phyloP scores from a whole-genome alignment of 352 stramenopile genomes.

The Pythium periplocum region DNA sequence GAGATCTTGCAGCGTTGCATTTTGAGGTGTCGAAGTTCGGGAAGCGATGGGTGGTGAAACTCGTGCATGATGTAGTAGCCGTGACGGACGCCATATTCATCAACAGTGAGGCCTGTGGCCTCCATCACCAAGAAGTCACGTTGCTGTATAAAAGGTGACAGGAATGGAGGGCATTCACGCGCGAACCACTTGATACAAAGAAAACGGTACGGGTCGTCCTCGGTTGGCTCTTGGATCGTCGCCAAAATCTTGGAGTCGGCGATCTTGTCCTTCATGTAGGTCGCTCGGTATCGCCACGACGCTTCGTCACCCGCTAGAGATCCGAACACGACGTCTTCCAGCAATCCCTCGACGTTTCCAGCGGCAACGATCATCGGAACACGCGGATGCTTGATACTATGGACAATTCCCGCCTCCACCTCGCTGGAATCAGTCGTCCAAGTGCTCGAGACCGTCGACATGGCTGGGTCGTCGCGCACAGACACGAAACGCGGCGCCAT shows the following conservation, averaged over 20 bases:
- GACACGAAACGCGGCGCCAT: no score
- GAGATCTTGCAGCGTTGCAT: constrained; percentile 36
- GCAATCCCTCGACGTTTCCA: constrained; percentile 13
- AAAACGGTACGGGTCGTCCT: constrained; percentile 33
- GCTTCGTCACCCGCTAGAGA: constrained; percentile 16
- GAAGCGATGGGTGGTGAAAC: constrained; percentile 28
- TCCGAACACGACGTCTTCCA: constrained; percentile 23
- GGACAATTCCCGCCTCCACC: no score
- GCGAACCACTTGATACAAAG: constrained; percentile 43
- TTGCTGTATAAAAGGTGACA: constrained; percentile 25
- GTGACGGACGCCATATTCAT: constrained; percentile 23
- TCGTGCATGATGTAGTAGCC: constrained; percentile 59
- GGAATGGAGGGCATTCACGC: constrained; percentile 16
- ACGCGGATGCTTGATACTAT: neutral
- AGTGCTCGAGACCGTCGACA: no score
- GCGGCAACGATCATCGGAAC: constrained; percentile 15
- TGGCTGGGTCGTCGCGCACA: no score
- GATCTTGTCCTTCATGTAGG: constrained; percentile 24
- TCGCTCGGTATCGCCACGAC: constrained; percentile 20
- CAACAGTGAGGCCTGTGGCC: constrained; percentile 37
- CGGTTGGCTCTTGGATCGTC: constrained; percentile 20
- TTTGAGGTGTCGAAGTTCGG: constrained; percentile 21
- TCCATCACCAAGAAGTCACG: constrained; percentile 45
- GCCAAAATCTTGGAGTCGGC: constrained; percentile 22
- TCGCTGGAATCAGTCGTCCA: no score